Conservation (phyloP, 768 basidiomycete genomes). For the Mrakia frigida region DNA sequence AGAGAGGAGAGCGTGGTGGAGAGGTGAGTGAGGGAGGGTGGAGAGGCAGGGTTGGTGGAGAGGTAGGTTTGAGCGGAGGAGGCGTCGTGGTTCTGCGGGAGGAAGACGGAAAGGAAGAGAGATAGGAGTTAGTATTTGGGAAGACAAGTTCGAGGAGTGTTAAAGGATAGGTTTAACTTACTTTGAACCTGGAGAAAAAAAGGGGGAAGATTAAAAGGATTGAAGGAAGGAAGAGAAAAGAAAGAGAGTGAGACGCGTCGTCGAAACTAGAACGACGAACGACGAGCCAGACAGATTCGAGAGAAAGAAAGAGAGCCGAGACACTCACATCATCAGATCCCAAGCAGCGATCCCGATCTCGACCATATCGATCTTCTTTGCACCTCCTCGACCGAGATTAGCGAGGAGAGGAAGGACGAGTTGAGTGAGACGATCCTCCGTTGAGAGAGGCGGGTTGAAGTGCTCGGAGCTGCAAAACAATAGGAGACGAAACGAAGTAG, state of each 20-base stretch:
- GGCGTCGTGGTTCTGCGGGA: neutral
- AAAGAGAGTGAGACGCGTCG: too few relatives aligned
- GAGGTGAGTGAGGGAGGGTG: neutral
- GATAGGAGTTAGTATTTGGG: neutral
- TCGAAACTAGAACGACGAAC: neutral
- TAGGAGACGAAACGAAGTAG: too few relatives aligned
- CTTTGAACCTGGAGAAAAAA: too few relatives aligned
- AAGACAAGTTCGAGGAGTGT: too few relatives aligned
- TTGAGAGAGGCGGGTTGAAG: constrained; percentile 24
- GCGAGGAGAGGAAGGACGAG: constrained; percentile 24
- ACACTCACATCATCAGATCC: constrained; percentile 22
- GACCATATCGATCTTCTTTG: constrained; percentile 18
- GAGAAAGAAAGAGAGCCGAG: too few relatives aligned
- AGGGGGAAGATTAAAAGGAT: too few relatives aligned
- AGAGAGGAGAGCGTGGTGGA: neutral
- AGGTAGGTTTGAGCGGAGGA: neutral
- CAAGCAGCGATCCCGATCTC: constrained; percentile 29
- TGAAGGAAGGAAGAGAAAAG: too few relatives aligned
- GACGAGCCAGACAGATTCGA: neutral
- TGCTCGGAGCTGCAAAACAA: constrained; percentile 22
- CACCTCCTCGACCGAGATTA: neutral
- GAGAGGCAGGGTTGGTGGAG: neutral
- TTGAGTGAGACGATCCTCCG: constrained; percentile 13
- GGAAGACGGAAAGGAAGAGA: neutral
- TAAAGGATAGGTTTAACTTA: too few relatives aligned